Base-by-base conservation (phyloP, 768 basidiomycete species). In the Trametes maxima region DNA sequence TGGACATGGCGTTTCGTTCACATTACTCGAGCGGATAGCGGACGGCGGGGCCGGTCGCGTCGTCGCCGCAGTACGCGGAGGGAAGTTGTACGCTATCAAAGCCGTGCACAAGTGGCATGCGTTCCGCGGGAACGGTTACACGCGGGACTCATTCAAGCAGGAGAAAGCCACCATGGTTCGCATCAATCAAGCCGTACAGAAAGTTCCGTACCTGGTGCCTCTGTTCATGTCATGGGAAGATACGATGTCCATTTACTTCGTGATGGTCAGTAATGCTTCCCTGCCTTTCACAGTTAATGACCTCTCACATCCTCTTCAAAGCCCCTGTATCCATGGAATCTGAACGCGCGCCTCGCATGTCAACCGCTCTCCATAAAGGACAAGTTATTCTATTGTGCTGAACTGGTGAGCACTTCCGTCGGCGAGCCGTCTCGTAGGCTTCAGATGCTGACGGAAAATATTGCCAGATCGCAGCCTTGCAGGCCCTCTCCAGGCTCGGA, bases 401-500 rank as follows among this genome's bases (percentile, higher is more conserved):
- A 67, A 39, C 39, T 67, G 48, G 66, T 67, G 45, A 13, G 63
- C 36, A 8, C 37, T 13, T 28, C 13, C 4, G 0, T 33, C 33
- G 13, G 22, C 19, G 21, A 10, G 33, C 24, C 33, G 22, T 33
- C 12, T 16, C 19, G 14, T 39, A 39, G n/a, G n/a, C n/a, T n/a
- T n/a, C n/a, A n/a, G n/a, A 7, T 39, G 7, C 37, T 39, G 14
- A 39, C 37, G 37, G 37, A 7, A 14, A 39, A 39, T 7, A 7
- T 39, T 7, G 8, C 37, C 40, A 71, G 70, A 25, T 70, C 17
- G 42, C 55, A 4, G 83, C 79, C 7, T 33, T 70, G 21, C 28
- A 54, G 7, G 43, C 16, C 62, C 68, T 81, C 5, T 79, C 80
- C 62, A 70, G 69, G 40, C 73, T 79, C 58, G 77, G 78, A 60